Conservation (phyloP, 495 filamentous ascomycete species). For the Penicillium antarcticum region DNA sequence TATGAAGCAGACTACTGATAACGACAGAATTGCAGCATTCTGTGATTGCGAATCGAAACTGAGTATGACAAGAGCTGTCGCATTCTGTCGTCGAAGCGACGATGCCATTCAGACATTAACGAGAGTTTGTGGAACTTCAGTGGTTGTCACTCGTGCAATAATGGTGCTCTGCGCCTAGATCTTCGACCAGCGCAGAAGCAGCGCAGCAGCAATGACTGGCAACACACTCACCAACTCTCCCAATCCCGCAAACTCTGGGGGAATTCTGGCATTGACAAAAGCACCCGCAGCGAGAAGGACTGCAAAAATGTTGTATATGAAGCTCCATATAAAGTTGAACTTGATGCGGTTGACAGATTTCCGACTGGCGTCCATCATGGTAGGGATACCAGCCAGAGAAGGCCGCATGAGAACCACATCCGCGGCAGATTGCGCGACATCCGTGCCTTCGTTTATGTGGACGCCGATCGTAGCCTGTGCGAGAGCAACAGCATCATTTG, state of each 20-base stretch:
- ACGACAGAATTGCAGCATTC: too few relatives aligned
- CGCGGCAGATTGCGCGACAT: constrained; percentile 64
- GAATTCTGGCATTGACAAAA: constrained; percentile 61
- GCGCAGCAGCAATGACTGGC: constrained; percentile 63
- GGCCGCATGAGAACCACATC: constrained; percentile 66
- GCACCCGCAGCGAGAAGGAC: constrained; percentile 68
- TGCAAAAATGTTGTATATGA: constrained; percentile 71
- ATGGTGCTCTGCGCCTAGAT: too few relatives aligned
- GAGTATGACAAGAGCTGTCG: too few relatives aligned
- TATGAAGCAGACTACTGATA: too few relatives aligned
- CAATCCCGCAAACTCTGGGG: constrained; percentile 69
- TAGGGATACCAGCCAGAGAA: constrained; percentile 53
- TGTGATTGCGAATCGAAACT: too few relatives aligned
- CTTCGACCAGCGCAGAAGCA: constrained; percentile 41
- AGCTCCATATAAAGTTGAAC: constrained; percentile 74
- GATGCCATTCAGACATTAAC: too few relatives aligned
- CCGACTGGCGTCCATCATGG: constrained; percentile 56
- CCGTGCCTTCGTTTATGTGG: constrained; percentile 59
- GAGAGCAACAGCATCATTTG: constrained; percentile 75
- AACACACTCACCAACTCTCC: constrained; percentile 77
- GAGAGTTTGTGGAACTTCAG: too few relatives aligned
- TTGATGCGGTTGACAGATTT: constrained; percentile 53
- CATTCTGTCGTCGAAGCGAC: too few relatives aligned
- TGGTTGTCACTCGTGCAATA: neutral
- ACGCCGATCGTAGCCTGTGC: constrained; percentile 71